Percentiles rank a stretch among this genome's conserved stretches.
phyloP scores from a whole-genome alignment of 139 green algal species.

The Desmodesmus armatus region DNA sequence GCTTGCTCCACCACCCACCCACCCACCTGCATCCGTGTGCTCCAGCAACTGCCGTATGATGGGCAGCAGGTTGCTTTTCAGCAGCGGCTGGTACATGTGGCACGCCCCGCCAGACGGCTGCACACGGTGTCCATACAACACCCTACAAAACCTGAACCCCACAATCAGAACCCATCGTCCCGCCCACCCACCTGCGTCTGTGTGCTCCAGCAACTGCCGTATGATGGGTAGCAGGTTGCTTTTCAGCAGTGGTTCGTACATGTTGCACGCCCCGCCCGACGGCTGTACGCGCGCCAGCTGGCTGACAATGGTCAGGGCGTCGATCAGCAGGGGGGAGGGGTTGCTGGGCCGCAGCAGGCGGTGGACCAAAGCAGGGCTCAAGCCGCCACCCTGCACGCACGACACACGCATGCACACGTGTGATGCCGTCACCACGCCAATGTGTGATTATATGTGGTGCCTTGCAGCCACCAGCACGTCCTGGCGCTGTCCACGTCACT shows the following conservation, averaged over 20 bases:
- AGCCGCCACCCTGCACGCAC: slow-evolving; percentile 58
- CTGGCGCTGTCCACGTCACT: not conserved
- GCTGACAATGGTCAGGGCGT: slow-evolving; percentile 69
- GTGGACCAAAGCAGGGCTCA: slow-evolving; percentile 55
- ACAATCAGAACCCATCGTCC: no score
- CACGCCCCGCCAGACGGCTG: no score
- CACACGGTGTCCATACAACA: no score
- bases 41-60: slow-evolving; percentile 17
- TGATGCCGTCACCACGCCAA: no score
- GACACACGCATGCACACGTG: no score
- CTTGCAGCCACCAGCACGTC: not conserved
- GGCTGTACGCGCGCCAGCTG: slow-evolving; percentile 74
- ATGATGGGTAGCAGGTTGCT: slow-evolving; percentile 24
- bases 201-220: slow-evolving; percentile 19
- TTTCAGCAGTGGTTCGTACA: slow-evolving; percentile 54
- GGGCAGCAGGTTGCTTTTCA: slow-evolving; percentile 17
- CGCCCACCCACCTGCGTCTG: not conserved
- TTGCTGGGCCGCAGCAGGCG: slow-evolving; percentile 62
- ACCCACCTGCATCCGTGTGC: slow-evolving; percentile 19
- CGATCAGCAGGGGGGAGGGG: slow-evolving; percentile 65
- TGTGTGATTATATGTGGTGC: no score
- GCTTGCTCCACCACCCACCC: no score
- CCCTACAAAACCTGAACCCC: no score
- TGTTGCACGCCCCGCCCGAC: not conserved
- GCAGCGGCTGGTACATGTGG: no score